A percentile compares a stretch with the other conserved stretches of the same genome.
Conservation (phyloP, 306 rosid species). For the Sechiopsis laciniata region DNA sequence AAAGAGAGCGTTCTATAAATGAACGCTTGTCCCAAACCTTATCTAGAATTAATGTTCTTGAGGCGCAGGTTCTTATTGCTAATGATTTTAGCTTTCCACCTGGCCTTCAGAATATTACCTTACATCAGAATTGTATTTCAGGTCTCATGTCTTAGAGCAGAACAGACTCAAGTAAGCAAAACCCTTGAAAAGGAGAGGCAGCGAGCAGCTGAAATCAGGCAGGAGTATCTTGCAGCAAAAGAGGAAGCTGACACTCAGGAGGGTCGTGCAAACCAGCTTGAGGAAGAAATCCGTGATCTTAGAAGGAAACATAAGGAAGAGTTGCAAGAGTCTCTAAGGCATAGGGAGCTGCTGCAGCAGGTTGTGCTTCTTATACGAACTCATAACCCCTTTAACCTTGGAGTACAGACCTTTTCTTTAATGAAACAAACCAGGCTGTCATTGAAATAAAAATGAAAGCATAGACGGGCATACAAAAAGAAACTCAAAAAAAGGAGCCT, state of each 20-base stretch:
- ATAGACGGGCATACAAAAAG: too few relatives aligned
- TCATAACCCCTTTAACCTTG: conserved; percentile 13
- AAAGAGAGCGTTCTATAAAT: conserved; percentile 80
- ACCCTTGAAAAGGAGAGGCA: conserved; percentile 97
- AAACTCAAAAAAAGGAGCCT: too few relatives aligned
- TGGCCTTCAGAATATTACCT: conserved; percentile 22
- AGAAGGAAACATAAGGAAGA: conserved; percentile 89
- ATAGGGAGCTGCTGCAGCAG: conserved; percentile 86
- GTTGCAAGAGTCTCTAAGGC: conserved; percentile 74
- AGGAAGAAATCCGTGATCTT: conserved; percentile 65
- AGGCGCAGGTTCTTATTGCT: conserved; percentile 80
- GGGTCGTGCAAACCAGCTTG: conserved; percentile 90
- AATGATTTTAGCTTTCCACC: conserved; percentile 22
- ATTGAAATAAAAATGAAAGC: too few relatives aligned
- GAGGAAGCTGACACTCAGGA: conserved; percentile 98
- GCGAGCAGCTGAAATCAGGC: conserved; percentile 97
- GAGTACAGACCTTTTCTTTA: background rate
- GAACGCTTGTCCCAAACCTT: conserved; percentile 92
- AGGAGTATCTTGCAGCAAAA: conserved; percentile 89
- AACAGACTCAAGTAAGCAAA: conserved; percentile 83
- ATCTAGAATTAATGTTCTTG: conserved; percentile 95
- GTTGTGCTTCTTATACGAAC: conserved; percentile 37
- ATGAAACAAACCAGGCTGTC: too few relatives aligned
- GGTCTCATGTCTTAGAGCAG: conserved; percentile 97
- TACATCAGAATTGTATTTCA: conserved; percentile 38